Evolutionary conservation across 139 green algal genomes (phyloP).

Genomic region (Astrephomene gubernaculifera): DNA sequence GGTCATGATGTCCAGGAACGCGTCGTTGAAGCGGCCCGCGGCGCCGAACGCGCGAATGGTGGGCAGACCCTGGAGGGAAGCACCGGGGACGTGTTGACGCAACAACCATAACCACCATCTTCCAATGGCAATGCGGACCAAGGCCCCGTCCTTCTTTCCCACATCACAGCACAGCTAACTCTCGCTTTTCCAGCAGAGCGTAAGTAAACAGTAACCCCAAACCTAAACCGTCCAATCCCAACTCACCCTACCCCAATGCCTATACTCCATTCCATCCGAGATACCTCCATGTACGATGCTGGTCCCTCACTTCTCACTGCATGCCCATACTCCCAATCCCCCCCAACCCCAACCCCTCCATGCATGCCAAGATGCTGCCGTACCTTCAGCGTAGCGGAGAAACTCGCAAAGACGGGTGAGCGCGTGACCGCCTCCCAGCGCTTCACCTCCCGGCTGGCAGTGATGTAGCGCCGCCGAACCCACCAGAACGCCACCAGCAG

Average conservation of each 20-base stretch:
- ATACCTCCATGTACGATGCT: no score
- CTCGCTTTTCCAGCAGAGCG: no score
- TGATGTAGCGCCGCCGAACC: slow-evolving; percentile 70
- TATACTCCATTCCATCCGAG: no score
- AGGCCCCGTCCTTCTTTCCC: no score
- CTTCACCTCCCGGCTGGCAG: slow-evolving; percentile 90
- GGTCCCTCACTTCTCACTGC: no score
- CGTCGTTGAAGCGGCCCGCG: slow-evolving; percentile 63
- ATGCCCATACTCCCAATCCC: neutral
- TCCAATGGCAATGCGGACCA: no score
- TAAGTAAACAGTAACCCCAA: no score
- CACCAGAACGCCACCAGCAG: slow-evolving; percentile 61
- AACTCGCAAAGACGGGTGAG: slow-evolving; percentile 90
- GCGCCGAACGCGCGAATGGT: slow-evolving; percentile 93
- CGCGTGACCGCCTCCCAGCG: slow-evolving; percentile 88
- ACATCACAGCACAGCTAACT: no score
- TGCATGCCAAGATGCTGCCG: slow-evolving; percentile 28
- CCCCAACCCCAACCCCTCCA: neutral
- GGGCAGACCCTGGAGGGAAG: slow-evolving; percentile 73
- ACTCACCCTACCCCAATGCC: no score
- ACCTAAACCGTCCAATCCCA: no score
- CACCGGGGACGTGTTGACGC: neutral
- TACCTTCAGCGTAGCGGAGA: slow-evolving; percentile 80
- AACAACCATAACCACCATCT: no score
- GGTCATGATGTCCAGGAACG: slow-evolving; percentile 37